Base-by-base conservation (phyloP, 2,329 filamentous ascomycete species). In the Epichloe uncinata region DNA sequence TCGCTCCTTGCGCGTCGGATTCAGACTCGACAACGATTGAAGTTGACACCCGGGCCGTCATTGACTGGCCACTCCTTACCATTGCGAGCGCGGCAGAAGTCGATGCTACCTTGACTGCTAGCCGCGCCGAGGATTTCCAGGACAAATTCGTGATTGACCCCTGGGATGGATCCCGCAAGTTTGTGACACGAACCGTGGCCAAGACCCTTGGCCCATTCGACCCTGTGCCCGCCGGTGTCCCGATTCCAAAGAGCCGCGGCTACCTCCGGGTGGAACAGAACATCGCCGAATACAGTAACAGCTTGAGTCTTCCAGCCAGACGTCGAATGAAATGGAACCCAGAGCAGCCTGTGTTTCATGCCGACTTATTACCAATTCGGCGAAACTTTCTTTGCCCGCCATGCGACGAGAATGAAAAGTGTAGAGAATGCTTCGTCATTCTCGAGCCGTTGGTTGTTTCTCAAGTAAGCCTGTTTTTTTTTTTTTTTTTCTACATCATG, bases 231-330 rank as follows among this genome's bases (percentile, higher is more conserved):
- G 66, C 71, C 1, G 71, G 69, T 47, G 74, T 76, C 15, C 73
- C 73, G 4, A 67, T 67, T 58, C 63, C 74, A 53, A 58, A 62
- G 64, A 65, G 78, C 65, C 62, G 71, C 43, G 52, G 66, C 33
- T 70, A 72, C 64, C 58, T 62, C 52, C 55, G 63, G 48, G 52
- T 59, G 1, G 68, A 71, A 11, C 66, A 73, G 18, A 84, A 78
- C 49, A 95, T 97, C 55, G 77, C 91, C 54, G 83, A 90, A 57
- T 97, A 93, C 66, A 89, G 84, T 47, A 77, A 85, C 57, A 95
- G 87, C 61, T 70, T 90, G 16, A 91, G 79, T 67, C 72, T 73
- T 5, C 84, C 81, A 20, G 56, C 57, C 67, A 80, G 53, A 72
- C 79, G 49, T 55, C 67, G 16, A 70, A 68, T 37, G 62, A 60